phyloP scores from a whole-genome alignment of 495 filamentous ascomycete genomes.

The Apodospora peruviana region DNA sequence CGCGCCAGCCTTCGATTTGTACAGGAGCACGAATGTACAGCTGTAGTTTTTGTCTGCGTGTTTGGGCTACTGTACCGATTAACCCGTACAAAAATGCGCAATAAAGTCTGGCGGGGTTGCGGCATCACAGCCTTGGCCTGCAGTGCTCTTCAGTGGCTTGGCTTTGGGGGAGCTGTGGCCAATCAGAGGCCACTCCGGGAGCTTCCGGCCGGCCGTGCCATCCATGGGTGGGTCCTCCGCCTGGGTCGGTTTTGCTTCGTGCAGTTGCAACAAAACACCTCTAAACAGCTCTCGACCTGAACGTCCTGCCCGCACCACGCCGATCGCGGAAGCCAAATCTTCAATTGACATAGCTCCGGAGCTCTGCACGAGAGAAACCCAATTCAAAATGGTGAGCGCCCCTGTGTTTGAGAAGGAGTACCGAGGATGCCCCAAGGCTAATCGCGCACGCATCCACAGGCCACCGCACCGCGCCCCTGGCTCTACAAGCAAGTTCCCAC shows the following conservation, averaged over 20 bases:
- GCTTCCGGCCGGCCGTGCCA: slow-evolving; percentile 17
- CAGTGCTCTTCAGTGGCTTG: not conserved
- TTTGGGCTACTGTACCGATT: no score
- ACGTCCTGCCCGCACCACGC: slow-evolving; percentile 10
- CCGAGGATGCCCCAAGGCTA: slow-evolving; percentile 8
- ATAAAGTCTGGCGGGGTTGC: not conserved
- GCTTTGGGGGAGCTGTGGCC: slow-evolving; percentile 26
- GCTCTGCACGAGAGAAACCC: slow-evolving; percentile 1
- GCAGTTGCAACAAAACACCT: slow-evolving; percentile 17
- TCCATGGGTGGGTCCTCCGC: no score
- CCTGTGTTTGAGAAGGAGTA: not conserved
- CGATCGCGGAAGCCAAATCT: slow-evolving; percentile 9
- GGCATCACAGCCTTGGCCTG: slow-evolving; percentile 3
- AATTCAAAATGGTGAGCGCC: slow-evolving; percentile 33
- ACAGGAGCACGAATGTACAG: no score
- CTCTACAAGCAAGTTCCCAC: slow-evolving; percentile 75
- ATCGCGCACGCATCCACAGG: slow-evolving; percentile 22
- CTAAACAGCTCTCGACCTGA: slow-evolving; percentile 6
- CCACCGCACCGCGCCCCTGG: slow-evolving; percentile 12
- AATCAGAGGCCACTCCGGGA: slow-evolving; percentile 24
- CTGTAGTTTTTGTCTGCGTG: no score
- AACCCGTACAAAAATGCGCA: slow-evolving; percentile 1
- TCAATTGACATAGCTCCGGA: slow-evolving; percentile 19
- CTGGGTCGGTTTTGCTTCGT: slow-evolving; percentile 23
- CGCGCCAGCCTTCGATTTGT: no score